Percentiles rank a stretch among this genome's conserved stretches.
Evolutionary conservation across 73 alveolate species (phyloP).

Genomic region (Paramecium pentaurelia): DNA sequence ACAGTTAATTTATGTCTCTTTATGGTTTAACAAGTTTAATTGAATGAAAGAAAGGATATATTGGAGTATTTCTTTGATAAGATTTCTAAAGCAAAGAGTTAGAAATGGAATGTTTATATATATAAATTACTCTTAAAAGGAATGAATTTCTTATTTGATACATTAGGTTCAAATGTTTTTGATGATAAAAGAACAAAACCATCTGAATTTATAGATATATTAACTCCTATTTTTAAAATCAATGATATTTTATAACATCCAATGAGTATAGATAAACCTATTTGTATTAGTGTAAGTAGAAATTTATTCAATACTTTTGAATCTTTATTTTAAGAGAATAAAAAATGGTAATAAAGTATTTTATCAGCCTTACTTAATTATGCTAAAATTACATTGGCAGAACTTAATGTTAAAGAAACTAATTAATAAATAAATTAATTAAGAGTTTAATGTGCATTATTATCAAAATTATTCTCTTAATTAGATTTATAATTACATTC

Average conservation of each 20-base stretch:
- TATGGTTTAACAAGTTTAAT: not conserved
- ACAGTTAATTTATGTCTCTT: not conserved
- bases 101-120: not conserved
- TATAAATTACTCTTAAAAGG: constrained; percentile 20
- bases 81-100: not conserved
- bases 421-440: not conserved
- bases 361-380: not conserved
- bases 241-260: not conserved
- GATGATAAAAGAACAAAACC: constrained; percentile 50
- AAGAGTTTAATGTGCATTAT: not conserved
- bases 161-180: not conserved
- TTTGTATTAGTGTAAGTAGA: constrained; percentile 1
- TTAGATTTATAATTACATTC: not conserved
- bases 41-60: constrained; percentile 34
- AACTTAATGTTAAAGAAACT: not conserved
- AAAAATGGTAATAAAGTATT: constrained; percentile 30
- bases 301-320: not conserved
- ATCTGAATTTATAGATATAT: not conserved
- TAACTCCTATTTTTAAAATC: not conserved
- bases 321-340: constrained; percentile 9
- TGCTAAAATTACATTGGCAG: constrained; percentile 5
- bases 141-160: constrained; percentile 29
- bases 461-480: not conserved
- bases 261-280: not conserved
- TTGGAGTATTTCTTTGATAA: constrained; percentile 30